Percentiles rank a stretch among this genome's conserved stretches.
Evolutionary conservation across 345 rosid species (phyloP).

Genomic region (Arabidopsis suecica): DNA sequence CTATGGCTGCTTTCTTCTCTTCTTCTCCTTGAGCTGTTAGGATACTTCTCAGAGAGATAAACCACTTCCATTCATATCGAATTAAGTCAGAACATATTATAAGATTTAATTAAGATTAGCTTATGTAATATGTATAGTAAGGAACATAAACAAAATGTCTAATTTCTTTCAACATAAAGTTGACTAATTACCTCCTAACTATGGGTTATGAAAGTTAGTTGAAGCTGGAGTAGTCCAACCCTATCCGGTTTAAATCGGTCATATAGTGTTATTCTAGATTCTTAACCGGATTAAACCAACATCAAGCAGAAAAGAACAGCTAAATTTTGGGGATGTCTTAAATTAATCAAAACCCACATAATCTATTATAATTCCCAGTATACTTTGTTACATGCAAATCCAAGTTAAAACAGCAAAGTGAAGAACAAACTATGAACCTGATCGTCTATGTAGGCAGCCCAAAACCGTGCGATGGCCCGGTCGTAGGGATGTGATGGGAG

Average conservation of each 20-base stretch:
- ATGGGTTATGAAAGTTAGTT: not conserved
- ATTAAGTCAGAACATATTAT: not conserved
- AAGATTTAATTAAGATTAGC: slow-evolving; percentile 15
- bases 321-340: not conserved
- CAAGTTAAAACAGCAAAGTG: not conserved
- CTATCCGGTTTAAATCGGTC: slow-evolving; percentile 9
- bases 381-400: slow-evolving; percentile 5
- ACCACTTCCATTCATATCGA: slow-evolving; percentile 33
- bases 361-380: not conserved
- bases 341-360: not conserved
- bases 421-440: slow-evolving; percentile 48
- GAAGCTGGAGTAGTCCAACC: not conserved
- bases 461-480: slow-evolving; percentile 66
- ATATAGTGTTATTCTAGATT: not conserved
- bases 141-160: not conserved
- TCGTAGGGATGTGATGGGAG: slow-evolving; percentile 69
- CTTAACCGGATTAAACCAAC: not conserved
- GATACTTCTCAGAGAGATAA: slow-evolving; percentile 39
- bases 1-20: slow-evolving; percentile 47
- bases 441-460: slow-evolving; percentile 67
- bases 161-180: not conserved
- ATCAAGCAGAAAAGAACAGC: not conserved
- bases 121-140: slow-evolving; percentile 4
- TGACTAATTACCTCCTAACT: not conserved
- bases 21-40: slow-evolving; percentile 49